phyloP scores from a whole-genome alignment of 352 stramenopile genomes.

The Thraustotheca clavata region DNA sequence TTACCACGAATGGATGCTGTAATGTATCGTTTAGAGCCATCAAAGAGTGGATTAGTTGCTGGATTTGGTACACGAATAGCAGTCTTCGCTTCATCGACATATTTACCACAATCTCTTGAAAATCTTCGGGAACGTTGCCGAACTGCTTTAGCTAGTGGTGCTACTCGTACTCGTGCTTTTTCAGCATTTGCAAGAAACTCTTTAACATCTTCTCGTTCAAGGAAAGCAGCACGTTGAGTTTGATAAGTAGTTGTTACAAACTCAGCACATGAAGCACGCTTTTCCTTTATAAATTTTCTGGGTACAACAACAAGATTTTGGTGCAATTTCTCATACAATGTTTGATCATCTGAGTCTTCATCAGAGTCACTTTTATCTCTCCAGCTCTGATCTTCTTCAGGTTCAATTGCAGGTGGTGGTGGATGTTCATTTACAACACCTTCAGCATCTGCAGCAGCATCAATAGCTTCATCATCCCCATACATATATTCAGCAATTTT shows the following conservation, averaged over 20 bases:
- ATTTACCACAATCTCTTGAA: background rate
- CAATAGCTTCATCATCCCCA: background rate
- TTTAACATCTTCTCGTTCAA: background rate
- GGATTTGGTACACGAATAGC: slow-evolving; percentile 10
- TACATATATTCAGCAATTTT: slow-evolving; percentile 4
- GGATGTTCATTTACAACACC: background rate
- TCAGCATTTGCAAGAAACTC: background rate
- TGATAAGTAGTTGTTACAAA: background rate
- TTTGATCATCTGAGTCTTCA: slow-evolving; percentile 1
- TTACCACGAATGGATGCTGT: background rate
- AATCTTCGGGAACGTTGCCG: background rate
- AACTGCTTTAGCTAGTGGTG: background rate
- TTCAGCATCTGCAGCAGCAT: background rate
- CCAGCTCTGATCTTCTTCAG: background rate
- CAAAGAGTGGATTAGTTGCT: slow-evolving; percentile 5
- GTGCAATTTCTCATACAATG: background rate
- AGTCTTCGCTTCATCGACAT: background rate
- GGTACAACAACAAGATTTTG: background rate
- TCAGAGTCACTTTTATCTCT: background rate
- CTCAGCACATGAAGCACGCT: background rate
- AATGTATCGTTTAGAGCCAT: slow-evolving; percentile 17
- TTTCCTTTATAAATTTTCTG: background rate
- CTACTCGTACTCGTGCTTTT: background rate
- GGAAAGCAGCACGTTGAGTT: background rate
- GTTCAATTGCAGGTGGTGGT: background rate